These are phyloP conservation scores for Cercospora nicotianae DNA, from an alignment of 2,329 filamentous ascomycete species.

Conservation along the genomic window DNA sequence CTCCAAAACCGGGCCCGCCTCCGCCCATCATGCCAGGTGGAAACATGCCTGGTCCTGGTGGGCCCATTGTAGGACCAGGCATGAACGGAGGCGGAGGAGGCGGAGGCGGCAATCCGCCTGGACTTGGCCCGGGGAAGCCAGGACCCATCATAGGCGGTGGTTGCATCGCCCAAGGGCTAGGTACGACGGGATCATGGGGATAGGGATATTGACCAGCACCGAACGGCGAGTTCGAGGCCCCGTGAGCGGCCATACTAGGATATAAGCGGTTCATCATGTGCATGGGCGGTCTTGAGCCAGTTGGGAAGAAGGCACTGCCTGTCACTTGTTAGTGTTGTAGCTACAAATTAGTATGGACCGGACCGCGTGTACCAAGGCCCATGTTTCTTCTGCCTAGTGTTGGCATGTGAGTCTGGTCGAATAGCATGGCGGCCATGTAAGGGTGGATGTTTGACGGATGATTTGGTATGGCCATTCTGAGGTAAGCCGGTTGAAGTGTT, in stretches of 20 bases:
- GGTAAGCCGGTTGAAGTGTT: neutral
- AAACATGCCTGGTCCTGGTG: neutral
- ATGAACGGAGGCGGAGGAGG: neutral
- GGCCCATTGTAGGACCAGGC: neutral
- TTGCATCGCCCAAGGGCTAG: neutral
- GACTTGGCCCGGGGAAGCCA: neutral
- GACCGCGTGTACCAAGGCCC: constrained; percentile 12
- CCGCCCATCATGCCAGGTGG: neutral
- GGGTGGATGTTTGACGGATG: neutral
- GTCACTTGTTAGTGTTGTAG: neutral
- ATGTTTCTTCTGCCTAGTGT: constrained; percentile 17
- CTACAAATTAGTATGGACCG: neutral
- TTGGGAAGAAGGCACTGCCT: constrained; percentile 21
- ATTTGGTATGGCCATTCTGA: neutral
- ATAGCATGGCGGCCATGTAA: constrained; percentile 8
- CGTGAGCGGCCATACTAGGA: constrained; percentile 15
- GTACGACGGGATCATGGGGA: constrained; percentile 17
- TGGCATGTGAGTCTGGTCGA: constrained; percentile 15
- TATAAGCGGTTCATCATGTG: constrained; percentile 27
- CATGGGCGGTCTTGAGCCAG: constrained; percentile 16
- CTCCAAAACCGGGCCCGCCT: neutral
- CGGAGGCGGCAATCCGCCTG: neutral
- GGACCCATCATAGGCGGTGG: neutral
- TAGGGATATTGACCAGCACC: constrained; percentile 25
- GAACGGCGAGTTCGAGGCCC: constrained; percentile 14